Conservation (phyloP, 2,329 filamentous ascomycete genomes). For the Aspergillus tamarii region DNA sequence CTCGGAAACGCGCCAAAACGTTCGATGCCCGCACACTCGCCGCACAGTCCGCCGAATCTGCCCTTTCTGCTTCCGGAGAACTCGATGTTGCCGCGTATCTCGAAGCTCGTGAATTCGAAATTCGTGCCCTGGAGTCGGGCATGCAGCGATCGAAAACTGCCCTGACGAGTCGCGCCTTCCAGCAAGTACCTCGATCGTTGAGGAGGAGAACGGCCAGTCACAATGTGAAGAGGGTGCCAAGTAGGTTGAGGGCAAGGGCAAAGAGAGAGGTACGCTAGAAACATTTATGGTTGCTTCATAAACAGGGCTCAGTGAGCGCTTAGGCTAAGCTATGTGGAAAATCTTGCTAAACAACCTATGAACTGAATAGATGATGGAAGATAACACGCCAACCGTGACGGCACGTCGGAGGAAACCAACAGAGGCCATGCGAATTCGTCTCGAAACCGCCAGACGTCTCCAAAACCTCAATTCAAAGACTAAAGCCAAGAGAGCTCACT, state of each 20-base stretch:
- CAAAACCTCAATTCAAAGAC: conserved; percentile 59
- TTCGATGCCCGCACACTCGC: conserved; percentile 48
- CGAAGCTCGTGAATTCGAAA: conserved; percentile 84
- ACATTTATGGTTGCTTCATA: neutral
- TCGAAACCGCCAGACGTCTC: conserved; percentile 75
- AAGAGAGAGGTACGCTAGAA: conserved; percentile 56
- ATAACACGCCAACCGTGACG: conserved; percentile 84
- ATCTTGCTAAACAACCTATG: conserved; percentile 5
- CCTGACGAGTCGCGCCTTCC: conserved; percentile 75
- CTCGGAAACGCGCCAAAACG: conserved; percentile 49
- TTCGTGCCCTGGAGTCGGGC: conserved; percentile 78
- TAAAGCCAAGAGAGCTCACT: conserved; percentile 45
- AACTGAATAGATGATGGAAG: conserved; percentile 72
- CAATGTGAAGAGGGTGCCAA: conserved; percentile 88
- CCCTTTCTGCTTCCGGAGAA: conserved; percentile 68
- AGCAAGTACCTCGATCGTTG: conserved; percentile 83
- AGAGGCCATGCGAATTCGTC: conserved; percentile 56
- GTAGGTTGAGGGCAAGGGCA: conserved; percentile 71
- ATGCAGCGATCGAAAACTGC: conserved; percentile 73
- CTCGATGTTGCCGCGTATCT: conserved; percentile 85
- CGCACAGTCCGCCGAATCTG: conserved; percentile 49
- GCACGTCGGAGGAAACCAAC: conserved; percentile 53
- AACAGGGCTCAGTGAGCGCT: neutral
- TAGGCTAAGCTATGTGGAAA: neutral
- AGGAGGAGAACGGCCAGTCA: conserved; percentile 89